Evolutionary conservation across 176 grass and related monocot species (phyloP).

Genomic region (Typha latifolia): DNA sequence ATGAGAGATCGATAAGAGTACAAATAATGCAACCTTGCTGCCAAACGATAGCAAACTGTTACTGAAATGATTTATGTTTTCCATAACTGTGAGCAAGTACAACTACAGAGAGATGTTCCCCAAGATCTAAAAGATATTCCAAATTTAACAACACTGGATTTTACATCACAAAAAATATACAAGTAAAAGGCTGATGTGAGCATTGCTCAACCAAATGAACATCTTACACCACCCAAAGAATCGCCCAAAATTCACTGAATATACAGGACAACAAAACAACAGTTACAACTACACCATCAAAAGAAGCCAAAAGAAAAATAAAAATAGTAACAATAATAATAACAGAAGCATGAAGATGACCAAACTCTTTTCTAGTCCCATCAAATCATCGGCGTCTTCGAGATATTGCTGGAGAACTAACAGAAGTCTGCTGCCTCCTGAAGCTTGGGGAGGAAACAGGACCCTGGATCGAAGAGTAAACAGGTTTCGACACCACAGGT

Average conservation of each 20-base stretch:
- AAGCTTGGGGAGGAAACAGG: conserved; percentile 50
- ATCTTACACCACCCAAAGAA: conserved; percentile 81
- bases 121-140: no score
- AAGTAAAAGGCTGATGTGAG: not conserved
- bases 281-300: conserved; percentile 34
- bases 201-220: conserved; percentile 17
- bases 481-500: conserved; percentile 17
- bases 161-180: conserved; percentile 16
- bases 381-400: conserved; percentile 53
- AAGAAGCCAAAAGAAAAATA: not conserved
- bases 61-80: no score
- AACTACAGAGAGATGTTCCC: no score
- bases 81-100: no score
- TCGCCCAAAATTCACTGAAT: conserved; percentile 49
- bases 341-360: conserved; percentile 5
- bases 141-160: not conserved
- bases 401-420: conserved; percentile 62
- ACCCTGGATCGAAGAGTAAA: conserved; percentile 26
- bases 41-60: no score
- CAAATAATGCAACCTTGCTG: no score
- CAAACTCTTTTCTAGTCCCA: conserved; percentile 10
- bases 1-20: no score
- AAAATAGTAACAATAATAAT: conserved; percentile 1
- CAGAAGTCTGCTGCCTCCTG: conserved; percentile 54
- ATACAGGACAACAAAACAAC: conserved; percentile 36